Percentiles rank a stretch among this genome's conserved stretches.
phyloP scores from a whole-genome alignment of 177 flowering plant genomes.

The Vitis hybrid region DNA sequence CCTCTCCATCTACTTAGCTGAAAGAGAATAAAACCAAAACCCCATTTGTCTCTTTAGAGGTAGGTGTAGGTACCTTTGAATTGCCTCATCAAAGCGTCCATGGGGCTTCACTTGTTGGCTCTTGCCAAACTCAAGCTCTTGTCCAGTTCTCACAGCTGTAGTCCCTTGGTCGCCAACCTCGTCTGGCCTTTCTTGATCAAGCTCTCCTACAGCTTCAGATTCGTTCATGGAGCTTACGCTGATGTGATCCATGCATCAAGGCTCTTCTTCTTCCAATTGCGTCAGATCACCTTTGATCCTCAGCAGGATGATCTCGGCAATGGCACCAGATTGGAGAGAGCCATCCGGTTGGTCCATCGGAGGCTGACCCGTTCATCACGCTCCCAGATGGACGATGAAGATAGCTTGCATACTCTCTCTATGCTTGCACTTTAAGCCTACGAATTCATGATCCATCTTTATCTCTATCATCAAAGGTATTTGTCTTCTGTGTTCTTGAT shows the following conservation, averaged over 20 bases:
- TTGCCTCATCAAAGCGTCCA: not conserved
- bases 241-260: constrained; percentile 15
- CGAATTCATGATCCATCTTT: too few relatives aligned
- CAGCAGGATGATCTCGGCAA: not conserved
- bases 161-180: constrained; percentile 2
- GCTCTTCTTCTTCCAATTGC: constrained; percentile 36
- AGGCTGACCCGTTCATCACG: constrained; percentile 10
- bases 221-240: constrained; percentile 9
- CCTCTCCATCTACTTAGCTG: too few relatives aligned
- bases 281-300: constrained; percentile 18
- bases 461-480: too few relatives aligned
- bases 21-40: too few relatives aligned
- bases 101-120: not conserved
- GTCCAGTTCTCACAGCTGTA: too few relatives aligned
- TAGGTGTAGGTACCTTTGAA: too few relatives aligned
- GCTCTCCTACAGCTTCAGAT: constrained; percentile 10
- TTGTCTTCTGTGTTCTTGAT: not conserved
- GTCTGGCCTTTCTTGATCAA: constrained; percentile 30
- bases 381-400: constrained; percentile 7
- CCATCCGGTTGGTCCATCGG: constrained; percentile 25
- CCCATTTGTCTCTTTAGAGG: too few relatives aligned
- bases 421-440: constrained; percentile 26
- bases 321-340: constrained; percentile 26
- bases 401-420: constrained; percentile 32
- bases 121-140: too few relatives aligned